These are phyloP conservation scores for Pachysandra terminalis DNA, from an alignment of 164 flowering plant species.

Conservation along the genomic window DNA sequence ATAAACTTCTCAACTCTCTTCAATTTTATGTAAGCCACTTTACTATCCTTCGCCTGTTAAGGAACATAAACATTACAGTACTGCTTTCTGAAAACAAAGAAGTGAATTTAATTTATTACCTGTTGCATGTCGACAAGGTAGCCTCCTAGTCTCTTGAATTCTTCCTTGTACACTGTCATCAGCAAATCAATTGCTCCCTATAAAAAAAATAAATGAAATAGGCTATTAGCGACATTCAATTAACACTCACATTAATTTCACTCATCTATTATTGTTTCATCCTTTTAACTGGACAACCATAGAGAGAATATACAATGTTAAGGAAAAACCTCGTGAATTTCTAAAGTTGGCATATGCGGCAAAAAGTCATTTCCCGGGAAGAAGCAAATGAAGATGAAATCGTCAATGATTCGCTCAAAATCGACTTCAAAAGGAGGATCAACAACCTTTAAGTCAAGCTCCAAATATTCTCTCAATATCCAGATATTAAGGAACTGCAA, in stretches of 20 bases:
- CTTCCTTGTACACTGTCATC: constrained; percentile 47
- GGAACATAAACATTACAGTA: background rate
- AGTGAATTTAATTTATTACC: constrained; percentile 17
- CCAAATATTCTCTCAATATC: constrained; percentile 49
- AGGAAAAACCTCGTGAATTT: constrained; percentile 45
- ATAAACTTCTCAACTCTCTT: constrained; percentile 47
- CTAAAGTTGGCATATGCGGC: constrained; percentile 54
- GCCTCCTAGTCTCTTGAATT: constrained; percentile 48
- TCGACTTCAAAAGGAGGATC: constrained; percentile 30
- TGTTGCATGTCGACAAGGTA: constrained; percentile 35
- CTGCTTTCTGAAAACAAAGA: background rate
- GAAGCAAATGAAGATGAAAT: constrained; percentile 55
- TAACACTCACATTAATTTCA: background rate
- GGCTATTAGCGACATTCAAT: too few relatives aligned
- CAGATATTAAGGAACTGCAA: constrained; percentile 50
- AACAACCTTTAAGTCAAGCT: constrained; percentile 33
- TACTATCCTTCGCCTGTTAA: constrained; percentile 30
- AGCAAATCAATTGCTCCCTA: constrained; percentile 51
- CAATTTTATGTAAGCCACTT: constrained; percentile 31
- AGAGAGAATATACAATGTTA: too few relatives aligned
- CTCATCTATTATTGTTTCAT: background rate
- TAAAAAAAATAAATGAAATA: background rate
- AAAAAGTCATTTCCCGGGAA: too few relatives aligned
- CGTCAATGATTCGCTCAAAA: constrained; percentile 47
- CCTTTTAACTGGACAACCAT: background rate